A percentile compares a stretch with the other conserved stretches of the same genome.
Evolutionary conservation across 495 filamentous ascomycete species (phyloP).

Genomic region (Letharia lupina): DNA sequence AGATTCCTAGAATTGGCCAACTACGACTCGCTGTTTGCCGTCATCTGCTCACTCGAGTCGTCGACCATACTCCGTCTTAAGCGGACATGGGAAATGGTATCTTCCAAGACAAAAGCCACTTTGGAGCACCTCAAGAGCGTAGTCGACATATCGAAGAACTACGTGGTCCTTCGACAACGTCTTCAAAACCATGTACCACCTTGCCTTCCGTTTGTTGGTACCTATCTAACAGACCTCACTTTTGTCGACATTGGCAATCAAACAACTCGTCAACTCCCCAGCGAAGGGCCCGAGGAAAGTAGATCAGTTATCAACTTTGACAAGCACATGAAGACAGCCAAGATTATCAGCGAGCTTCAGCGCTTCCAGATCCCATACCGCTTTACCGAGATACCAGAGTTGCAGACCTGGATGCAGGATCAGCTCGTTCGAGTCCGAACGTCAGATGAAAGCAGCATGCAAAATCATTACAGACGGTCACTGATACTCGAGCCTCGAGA

Average conservation of each 20-base stretch:
- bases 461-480: conserved; percentile 81
- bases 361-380: conserved; percentile 95
- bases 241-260: conserved; percentile 90
- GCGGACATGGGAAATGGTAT: conserved; percentile 88
- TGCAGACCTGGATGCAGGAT: conserved; percentile 88
- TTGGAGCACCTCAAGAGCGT: conserved; percentile 70
- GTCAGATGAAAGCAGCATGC: conserved; percentile 68
- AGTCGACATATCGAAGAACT: conserved; percentile 84
- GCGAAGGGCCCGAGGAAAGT: conserved; percentile 42
- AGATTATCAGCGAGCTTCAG: conserved; percentile 91
- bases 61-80: conserved; percentile 87
- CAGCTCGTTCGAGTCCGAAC: conserved; percentile 76
- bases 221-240: conserved; percentile 77
- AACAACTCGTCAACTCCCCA: conserved; percentile 42
- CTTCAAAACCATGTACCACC: conserved; percentile 85
- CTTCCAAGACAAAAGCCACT: conserved; percentile 70
- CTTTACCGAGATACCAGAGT: conserved; percentile 72
- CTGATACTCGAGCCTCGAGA: conserved; percentile 82
- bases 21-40: conserved; percentile 94
- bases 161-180: conserved; percentile 78
- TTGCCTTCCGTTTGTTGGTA: conserved; percentile 93
- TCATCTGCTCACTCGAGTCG: conserved; percentile 85
- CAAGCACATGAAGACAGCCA: conserved; percentile 90
- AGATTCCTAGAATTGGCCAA: conserved; percentile 86
- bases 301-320: conserved; percentile 93